Conservation (phyloP, 2,329 filamentous ascomycete genomes). For the Sarocladium brachiariae region DNA sequence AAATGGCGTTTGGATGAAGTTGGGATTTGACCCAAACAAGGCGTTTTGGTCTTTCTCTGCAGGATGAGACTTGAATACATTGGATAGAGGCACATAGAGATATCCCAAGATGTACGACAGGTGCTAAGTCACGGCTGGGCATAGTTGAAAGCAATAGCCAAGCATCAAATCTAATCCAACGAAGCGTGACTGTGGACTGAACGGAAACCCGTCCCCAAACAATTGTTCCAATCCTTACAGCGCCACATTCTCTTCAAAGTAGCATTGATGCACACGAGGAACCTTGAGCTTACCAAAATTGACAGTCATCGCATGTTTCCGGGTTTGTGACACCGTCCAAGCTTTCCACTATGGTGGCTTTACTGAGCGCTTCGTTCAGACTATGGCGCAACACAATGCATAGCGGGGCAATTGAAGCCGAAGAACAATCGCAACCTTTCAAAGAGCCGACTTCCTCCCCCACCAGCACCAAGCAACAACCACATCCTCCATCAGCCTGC, state of each 20-base stretch:
- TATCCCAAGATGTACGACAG: no score
- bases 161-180: no score
- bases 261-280: no score
- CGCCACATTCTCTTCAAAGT: background rate
- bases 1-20: background rate
- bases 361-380: background rate
- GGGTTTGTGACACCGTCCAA: background rate
- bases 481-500: background rate
- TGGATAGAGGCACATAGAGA: background rate
- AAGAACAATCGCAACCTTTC: constrained; percentile 9
- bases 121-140: no score
- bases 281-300: no score
- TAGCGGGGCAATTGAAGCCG: constrained; percentile 9
- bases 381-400: constrained; percentile 4
- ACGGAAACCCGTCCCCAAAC: no score
- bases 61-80: background rate
- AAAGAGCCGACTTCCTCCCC: background rate
- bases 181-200: no score
- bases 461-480: constrained; percentile 4
- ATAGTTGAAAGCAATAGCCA: no score
- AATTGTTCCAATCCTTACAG: no score
- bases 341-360: background rate
- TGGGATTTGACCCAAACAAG: background rate
- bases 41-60: constrained; percentile 1
- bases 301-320: no score